Base-by-base conservation (phyloP, 2,329 filamentous ascomycete genomes). In the Pseudonectria foliicola region DNA sequence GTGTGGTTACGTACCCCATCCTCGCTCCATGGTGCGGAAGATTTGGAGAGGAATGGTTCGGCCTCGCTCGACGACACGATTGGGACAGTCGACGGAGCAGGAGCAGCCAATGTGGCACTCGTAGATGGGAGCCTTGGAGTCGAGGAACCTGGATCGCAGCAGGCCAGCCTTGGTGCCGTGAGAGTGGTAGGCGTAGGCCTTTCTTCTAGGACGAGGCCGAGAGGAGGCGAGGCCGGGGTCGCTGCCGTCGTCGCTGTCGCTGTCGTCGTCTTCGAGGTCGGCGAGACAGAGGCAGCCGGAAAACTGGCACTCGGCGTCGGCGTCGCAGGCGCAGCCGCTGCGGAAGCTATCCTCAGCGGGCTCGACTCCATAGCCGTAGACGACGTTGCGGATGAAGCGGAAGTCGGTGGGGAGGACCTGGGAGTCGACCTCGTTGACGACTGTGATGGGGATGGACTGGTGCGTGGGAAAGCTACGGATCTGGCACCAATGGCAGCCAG, bases 91-190 rank as follows among this genome's bases (percentile, higher is more conserved):
- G 0, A 57, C 53, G 3, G 70, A 70, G 48, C 86, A 93, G 3
- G 61, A 64, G 59, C 86, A 93, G 7, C 70, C 73, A 3, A 71
- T 63, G 48, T 92, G 86, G 54, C 86, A 93, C 52, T 93, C 86
- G 58, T 89, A 90, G 38, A 93, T 82, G 0, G 82, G 75, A 24
- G 71, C 57, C 26, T 72, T 67, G 16, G 72, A 76, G 15, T 67
- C 48, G 10, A 80, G 63, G 28, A 74, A 63, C 28, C 65, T 64
- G 16, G 65, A 63, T 13, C 74, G 63, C 29, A 83, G 56, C 13
- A 71, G 62, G 1, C 72, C 75, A 2, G 66, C 65, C 37, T 69
- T 71, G 10, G 49, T 46, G 1, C 77, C 77, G 15, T 64, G 64
- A 5, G 66, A 63, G 49, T 78, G 72, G 53, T 90, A 90, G 0